A percentile compares a stretch with the other conserved stretches of the same genome.
phyloP scores from a whole-genome alignment of 306 rosid species.

The Dalbergia cochinchinensis region DNA sequence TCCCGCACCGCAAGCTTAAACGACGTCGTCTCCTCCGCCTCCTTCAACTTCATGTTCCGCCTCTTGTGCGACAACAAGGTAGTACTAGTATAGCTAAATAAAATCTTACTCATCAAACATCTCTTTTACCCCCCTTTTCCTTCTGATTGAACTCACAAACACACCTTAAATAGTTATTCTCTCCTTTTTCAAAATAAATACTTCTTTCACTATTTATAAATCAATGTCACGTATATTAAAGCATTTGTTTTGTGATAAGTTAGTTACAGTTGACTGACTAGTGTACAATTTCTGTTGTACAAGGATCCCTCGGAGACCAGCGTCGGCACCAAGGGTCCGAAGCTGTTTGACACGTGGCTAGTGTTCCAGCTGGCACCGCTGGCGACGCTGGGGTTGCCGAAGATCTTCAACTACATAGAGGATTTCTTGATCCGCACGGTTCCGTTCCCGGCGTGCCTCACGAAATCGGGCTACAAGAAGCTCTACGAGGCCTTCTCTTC shows the following conservation, averaged over 20 bases:
- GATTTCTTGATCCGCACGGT: constrained; percentile 63
- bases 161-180: no score
- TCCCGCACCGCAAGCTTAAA: constrained; percentile 47
- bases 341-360: constrained; percentile 58
- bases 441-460: constrained; percentile 54
- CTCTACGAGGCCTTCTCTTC: constrained; percentile 55
- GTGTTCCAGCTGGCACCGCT: constrained; percentile 64
- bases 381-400: constrained; percentile 52
- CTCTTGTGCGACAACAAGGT: constrained; percentile 49
- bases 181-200: no score
- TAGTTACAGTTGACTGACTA: no score
- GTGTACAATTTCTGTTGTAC: neutral
- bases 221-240: no score
- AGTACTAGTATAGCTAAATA: no score
- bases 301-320: constrained; percentile 38
- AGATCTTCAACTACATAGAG: constrained; percentile 59
- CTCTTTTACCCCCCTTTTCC: no score
- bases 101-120: no score
- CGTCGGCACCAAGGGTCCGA: constrained; percentile 51
- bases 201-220: no score
- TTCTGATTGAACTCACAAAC: no score
- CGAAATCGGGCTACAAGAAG: constrained; percentile 57
- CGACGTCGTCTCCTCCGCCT: constrained; percentile 18
- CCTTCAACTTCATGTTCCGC: constrained; percentile 63
- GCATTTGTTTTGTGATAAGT: no score